Conservation (phyloP, 257 asterid genomes). For the Nicotiana noctiflora region DNA sequence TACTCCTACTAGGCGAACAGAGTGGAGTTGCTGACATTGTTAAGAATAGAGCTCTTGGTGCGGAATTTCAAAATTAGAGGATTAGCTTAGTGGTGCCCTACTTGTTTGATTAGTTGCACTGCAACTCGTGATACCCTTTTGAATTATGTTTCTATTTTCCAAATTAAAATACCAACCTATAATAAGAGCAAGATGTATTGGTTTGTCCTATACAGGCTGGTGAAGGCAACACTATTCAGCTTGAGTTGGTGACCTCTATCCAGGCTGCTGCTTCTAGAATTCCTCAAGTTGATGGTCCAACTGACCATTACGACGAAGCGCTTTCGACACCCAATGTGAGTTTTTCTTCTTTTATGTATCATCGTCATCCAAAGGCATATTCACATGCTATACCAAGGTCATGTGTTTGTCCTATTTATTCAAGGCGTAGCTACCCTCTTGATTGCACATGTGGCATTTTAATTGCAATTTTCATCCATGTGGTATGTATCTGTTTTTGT, state of each 20-base stretch:
- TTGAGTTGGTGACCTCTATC: constrained; percentile 9
- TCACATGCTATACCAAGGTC: neutral
- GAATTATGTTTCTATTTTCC: neutral
- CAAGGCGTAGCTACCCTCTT: neutral
- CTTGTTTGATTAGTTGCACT: constrained; percentile 3
- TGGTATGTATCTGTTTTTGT: neutral
- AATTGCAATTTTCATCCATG: neutral
- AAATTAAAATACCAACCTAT: neutral
- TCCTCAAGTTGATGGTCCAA: constrained; percentile 83
- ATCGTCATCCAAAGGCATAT: neutral
- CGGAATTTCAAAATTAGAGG: neutral
- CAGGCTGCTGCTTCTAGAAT: constrained; percentile 33
- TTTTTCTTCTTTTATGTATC: constrained; percentile 8
- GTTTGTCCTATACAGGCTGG: constrained; percentile 31
- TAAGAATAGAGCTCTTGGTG: neutral
- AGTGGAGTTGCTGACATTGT: neutral
- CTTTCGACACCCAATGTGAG: constrained; percentile 91
- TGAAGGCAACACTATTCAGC: constrained; percentile 26
- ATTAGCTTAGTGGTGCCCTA: neutral
- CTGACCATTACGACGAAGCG: constrained; percentile 80
- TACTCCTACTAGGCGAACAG: neutral
- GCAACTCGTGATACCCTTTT: neutral
- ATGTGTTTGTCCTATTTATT: neutral
- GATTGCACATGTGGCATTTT: neutral
- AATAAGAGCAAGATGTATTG: neutral